A percentile compares a stretch with the other conserved stretches of the same genome.
phyloP scores from a whole-genome alignment of 768 basidiomycete species.

The Tulasnella sp. region DNA sequence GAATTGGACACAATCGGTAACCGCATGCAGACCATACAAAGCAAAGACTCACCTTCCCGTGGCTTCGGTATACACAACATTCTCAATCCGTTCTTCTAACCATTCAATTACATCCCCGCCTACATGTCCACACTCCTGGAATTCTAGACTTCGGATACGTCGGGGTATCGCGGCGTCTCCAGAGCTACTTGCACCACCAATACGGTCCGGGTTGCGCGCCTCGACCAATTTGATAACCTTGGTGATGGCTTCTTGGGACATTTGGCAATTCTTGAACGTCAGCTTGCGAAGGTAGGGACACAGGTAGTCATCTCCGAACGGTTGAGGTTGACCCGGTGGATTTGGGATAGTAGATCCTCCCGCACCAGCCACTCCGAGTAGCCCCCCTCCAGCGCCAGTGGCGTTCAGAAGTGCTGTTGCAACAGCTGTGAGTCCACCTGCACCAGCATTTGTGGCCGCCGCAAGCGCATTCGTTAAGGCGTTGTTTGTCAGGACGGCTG shows the following conservation, averaged over 20 bases:
- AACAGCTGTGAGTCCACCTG: not conserved
- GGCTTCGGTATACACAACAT: constrained; percentile 57
- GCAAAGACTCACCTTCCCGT: constrained; percentile 9
- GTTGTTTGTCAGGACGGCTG: not conserved
- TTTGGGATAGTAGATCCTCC: not conserved
- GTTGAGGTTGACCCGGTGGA: not conserved
- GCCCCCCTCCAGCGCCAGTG: not conserved
- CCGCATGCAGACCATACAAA: not conserved
- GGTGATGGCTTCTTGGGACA: constrained; percentile 59
- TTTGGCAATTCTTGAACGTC: constrained; percentile 60
- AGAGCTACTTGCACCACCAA: constrained; percentile 22
- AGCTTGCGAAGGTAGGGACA: constrained; percentile 62
- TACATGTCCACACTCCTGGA: constrained; percentile 59
- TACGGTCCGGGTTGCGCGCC: constrained; percentile 57
- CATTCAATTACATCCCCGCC: constrained; percentile 68
- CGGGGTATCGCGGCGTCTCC: constrained; percentile 47
- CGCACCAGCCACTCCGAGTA: not conserved
- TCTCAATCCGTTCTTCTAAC: constrained; percentile 59
- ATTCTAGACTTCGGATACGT: constrained; percentile 55
- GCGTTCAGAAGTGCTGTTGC: constrained; percentile 11
- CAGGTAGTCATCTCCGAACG: constrained; percentile 51
- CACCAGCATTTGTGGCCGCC: not conserved
- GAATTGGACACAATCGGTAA: not conserved
- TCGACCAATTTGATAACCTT: constrained; percentile 72
- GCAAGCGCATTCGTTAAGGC: constrained; percentile 6